Evolutionary conservation across 495 filamentous ascomycete genomes (phyloP), one percentile per base, ranked within the genome.

Genomic region (Xanthoparmelia taractica): DNA sequence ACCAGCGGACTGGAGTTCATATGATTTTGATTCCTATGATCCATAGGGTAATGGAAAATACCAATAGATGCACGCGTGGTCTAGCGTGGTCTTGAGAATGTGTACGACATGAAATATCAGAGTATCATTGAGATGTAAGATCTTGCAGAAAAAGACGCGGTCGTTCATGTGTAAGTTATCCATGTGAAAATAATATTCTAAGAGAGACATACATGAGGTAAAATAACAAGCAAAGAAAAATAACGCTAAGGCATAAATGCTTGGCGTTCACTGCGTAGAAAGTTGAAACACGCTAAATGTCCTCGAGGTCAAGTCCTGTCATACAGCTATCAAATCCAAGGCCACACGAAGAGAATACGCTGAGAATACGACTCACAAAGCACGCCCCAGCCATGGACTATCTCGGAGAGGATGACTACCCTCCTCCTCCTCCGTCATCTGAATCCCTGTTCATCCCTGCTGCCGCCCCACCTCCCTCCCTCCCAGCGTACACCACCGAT

Each of bases 371-470:
- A 20, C 57, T 63, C 38, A 23, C 33, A 41, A 36, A 20, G 27
- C 13, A 23, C 23, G n/a, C 25, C 29, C 29, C 47, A 48, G 48
- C 57, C 20, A 67, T 67, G 66, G 66, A 67, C 54, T 67, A 67
- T 37, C 63, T 64, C 33, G 57, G 59, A 45, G 66, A 67, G 33
- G 66, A 67, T 7, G 54, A 64, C 63, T 67, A 65, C 36, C 57
- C 58, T 63, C 48, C 61, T 25, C 65, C 65, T 41, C 61, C 61
- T 13, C 17, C 41, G 15, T 11, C 31, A 20, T 7, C 23, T 8
- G 47, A 31, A 20, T 54, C 50, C 20, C 27, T 8, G 2, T 54
- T 54, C 31, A 50, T 48, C 50, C 40, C 52, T 17, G 15, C 23
- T 23, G 34, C 56, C 58, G n/a, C 33, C 40, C 33, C 34, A 36